A percentile compares a stretch with the other conserved stretches of the same genome.
Conservation (phyloP, 164 flowering plant genomes). For the Liriodendron chinense region DNA sequence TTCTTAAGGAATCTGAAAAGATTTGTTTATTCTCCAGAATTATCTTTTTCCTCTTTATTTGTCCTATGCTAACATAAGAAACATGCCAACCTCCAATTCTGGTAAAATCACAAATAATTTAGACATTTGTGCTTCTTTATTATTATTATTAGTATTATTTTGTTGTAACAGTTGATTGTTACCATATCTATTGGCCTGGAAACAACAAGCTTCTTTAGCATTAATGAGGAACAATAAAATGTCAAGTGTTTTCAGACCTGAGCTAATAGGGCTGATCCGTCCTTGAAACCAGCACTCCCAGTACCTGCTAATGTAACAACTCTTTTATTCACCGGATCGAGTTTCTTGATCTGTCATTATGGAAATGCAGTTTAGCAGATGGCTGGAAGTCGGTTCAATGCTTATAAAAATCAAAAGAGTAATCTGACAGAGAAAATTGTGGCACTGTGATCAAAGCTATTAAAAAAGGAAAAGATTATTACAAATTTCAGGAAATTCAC, state of each 20-base stretch:
- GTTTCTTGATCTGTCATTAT: constrained; percentile 68
- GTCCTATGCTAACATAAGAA: no score
- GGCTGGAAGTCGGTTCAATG: constrained; percentile 7
- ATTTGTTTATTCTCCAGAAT: no score
- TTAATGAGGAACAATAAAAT: constrained; percentile 1
- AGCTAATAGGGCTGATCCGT: constrained; percentile 62
- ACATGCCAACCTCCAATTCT: neutral
- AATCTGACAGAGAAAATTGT: neutral
- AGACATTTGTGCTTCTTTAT: neutral
- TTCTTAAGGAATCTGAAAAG: no score
- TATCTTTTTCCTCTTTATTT: no score
- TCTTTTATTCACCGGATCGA: constrained; percentile 60
- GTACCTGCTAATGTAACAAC: constrained; percentile 78
- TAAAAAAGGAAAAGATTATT: neutral
- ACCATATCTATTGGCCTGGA: no score
- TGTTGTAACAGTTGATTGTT: neutral
- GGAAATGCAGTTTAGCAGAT: constrained; percentile 11
- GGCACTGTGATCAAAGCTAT: neutral
- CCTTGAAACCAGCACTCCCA: constrained; percentile 92
- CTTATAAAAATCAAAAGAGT: neutral
- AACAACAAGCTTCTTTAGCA: neutral
- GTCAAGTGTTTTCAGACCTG: constrained; percentile 46
- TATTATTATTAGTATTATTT: neutral
- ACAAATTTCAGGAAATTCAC: no score
- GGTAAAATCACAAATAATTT: neutral